These are phyloP conservation scores for Actinomortierella ambigua DNA, from an alignment of 371 early-diverging fungal genomes.

Conservation along the genomic window DNA sequence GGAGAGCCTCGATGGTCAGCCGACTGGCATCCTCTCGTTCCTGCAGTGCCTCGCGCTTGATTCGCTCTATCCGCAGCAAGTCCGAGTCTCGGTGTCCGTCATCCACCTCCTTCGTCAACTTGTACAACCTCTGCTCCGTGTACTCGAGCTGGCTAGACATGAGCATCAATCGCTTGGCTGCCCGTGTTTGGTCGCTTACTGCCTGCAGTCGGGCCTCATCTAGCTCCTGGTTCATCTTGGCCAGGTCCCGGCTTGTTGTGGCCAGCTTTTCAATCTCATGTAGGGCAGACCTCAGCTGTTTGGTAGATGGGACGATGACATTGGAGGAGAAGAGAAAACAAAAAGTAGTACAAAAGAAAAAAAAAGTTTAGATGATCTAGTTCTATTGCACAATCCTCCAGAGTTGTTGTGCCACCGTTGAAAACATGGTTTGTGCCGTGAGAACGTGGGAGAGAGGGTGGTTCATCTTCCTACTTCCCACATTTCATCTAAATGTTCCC, in stretches of 20 bases:
- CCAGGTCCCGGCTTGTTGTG: conserved; percentile 33
- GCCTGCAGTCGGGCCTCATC: conserved; percentile 30
- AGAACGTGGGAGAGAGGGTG: no score
- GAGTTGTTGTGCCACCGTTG: no score
- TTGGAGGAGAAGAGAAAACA: no score
- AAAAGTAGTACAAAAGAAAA: no score
- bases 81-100: conserved; percentile 23
- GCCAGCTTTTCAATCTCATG: conserved; percentile 40
- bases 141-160: conserved; percentile 40
- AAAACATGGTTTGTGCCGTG: no score
- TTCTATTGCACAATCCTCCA: no score
- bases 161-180: conserved; percentile 33
- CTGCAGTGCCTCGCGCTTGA: conserved; percentile 30
- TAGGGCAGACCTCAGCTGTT: conserved; percentile 33
- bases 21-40: conserved; percentile 36
- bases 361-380: no score
- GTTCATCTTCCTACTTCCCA: no score
- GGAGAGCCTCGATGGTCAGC: conserved; percentile 27
- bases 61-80: conserved; percentile 35
- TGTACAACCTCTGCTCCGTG: conserved; percentile 32
- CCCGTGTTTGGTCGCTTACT: conserved; percentile 37
- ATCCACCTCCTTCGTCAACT: conserved; percentile 28
- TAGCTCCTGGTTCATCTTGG: conserved; percentile 33
- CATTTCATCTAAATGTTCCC: no score
- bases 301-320: no score